phyloP scores from a whole-genome alignment of 495 filamentous ascomycete genomes.

The Penicillium cinerascens region DNA sequence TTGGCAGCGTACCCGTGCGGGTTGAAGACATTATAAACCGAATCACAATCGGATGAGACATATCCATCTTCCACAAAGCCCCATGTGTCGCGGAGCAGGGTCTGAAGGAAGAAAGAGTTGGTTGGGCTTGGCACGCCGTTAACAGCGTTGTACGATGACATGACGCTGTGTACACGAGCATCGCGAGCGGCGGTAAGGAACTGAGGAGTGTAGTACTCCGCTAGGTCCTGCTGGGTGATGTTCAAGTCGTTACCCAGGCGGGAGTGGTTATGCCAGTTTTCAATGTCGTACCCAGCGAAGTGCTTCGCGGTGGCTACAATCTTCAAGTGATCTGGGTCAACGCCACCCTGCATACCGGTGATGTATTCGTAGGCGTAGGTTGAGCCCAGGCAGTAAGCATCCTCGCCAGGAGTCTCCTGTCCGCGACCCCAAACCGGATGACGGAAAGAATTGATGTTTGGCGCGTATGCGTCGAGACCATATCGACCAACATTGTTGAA shows the following conservation, averaged over 20 bases:
- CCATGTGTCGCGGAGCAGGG: constrained; percentile 53
- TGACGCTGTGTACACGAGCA: constrained; percentile 53
- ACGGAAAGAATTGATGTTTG: constrained; percentile 67
- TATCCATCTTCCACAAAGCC: constrained; percentile 48
- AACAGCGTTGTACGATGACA: constrained; percentile 62
- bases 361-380: constrained; percentile 57
- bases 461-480: constrained; percentile 62
- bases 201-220: constrained; percentile 48
- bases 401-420: constrained; percentile 61
- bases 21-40: constrained; percentile 55
- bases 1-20: constrained; percentile 51
- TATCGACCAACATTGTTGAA: constrained; percentile 59
- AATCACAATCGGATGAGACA: constrained; percentile 57
- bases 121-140: constrained; percentile 58
- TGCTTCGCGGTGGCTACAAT: constrained; percentile 65
- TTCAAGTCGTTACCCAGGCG: constrained; percentile 54
- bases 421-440: constrained; percentile 61
- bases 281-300: constrained; percentile 63
- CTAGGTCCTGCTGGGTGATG: constrained; percentile 52
- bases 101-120: constrained; percentile 54
- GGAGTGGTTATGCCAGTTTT: constrained; percentile 52
- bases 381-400: constrained; percentile 52
- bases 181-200: constrained; percentile 42
- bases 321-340: constrained; percentile 43
- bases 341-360: constrained; percentile 56